Evolutionary conservation across 139 green algal genomes (phyloP).

Genomic region (Ostreobium quekettii): DNA sequence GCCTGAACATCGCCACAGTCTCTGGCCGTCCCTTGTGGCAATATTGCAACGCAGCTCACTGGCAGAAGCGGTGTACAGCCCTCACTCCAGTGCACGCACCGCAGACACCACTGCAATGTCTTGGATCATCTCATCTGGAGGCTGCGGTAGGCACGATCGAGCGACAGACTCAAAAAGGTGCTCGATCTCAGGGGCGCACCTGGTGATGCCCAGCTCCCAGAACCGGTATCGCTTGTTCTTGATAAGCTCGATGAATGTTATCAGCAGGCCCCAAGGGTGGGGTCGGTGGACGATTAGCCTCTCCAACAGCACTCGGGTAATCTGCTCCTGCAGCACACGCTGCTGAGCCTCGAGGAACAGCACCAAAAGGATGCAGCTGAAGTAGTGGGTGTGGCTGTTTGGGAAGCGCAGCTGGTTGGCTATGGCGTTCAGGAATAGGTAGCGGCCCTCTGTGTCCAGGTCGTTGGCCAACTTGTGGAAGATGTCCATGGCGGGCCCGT

Average conservation of each 20-base stretch:
- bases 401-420: slow-evolving; percentile 99
- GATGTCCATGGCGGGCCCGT: slow-evolving; percentile 57
- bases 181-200: slow-evolving; percentile 90
- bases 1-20: too few species aligned
- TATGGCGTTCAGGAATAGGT: slow-evolving; percentile 92
- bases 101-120: neutral
- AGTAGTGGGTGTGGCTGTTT: slow-evolving; percentile 99
- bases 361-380: slow-evolving; percentile 86
- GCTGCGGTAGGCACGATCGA: slow-evolving; percentile 34
- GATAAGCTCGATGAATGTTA: slow-evolving; percentile 99
- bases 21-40: too few species aligned
- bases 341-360: slow-evolving; percentile 76
- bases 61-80: too few species aligned
- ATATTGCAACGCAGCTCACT: too few species aligned
- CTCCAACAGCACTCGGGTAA: slow-evolving; percentile 98
- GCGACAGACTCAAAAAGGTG: slow-evolving; percentile 91
- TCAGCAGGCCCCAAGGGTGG: slow-evolving; percentile 82
- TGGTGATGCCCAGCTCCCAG: slow-evolving; percentile 91
- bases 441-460: slow-evolving; percentile 84
- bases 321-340: slow-evolving; percentile 68
- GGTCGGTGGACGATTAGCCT: slow-evolving; percentile 95
- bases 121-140: slow-evolving; percentile 13
- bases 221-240: slow-evolving; percentile 97
- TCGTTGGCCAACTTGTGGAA: slow-evolving; percentile 60
- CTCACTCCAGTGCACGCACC: neutral